These are phyloP conservation scores for Lichina pygmaea DNA, from an alignment of 495 filamentous ascomycete species.

Conservation along the genomic window DNA sequence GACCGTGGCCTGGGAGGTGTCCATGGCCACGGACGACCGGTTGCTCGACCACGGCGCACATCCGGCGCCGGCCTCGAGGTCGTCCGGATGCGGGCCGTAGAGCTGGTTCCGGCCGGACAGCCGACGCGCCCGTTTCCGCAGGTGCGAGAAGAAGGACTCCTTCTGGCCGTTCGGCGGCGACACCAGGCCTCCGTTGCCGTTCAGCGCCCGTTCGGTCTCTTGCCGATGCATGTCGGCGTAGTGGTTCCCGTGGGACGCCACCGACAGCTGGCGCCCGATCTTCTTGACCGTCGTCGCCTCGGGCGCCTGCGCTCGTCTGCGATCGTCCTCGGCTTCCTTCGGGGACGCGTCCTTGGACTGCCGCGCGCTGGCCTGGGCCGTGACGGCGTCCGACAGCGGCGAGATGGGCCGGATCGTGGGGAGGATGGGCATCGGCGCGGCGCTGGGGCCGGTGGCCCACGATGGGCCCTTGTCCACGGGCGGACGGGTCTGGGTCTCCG, in stretches of 20 bases:
- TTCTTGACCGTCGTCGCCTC: conserved; percentile 45
- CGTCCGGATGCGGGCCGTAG: conserved; percentile 45
- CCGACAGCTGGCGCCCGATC: conserved; percentile 81
- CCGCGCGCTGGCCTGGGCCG: conserved; percentile 48
- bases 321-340: conserved; percentile 15
- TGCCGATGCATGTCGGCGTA: conserved; percentile 68
- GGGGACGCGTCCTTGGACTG: conserved; percentile 15
- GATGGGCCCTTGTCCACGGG: conserved; percentile 50
- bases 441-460: conserved; percentile 48
- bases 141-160: conserved; percentile 96
- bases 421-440: conserved; percentile 89
- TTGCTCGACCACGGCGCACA: conserved; percentile 70
- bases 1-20: conserved; percentile 23
- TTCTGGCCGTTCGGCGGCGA: conserved; percentile 45
- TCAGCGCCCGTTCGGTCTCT: conserved; percentile 75
- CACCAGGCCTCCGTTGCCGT: conserved; percentile 41
- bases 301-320: background rate
- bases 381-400: conserved; percentile 73
- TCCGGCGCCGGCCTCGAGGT: conserved; percentile 75
- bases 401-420: conserved; percentile 91
- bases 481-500: conserved; percentile 25
- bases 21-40: conserved; percentile 60
- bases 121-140: conserved; percentile 77
- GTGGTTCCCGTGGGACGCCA: conserved; percentile 82
- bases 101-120: conserved; percentile 75